Evolutionary conservation across 768 basidiomycete genomes (phyloP).

Genomic region (Auricularia heimuer): DNA sequence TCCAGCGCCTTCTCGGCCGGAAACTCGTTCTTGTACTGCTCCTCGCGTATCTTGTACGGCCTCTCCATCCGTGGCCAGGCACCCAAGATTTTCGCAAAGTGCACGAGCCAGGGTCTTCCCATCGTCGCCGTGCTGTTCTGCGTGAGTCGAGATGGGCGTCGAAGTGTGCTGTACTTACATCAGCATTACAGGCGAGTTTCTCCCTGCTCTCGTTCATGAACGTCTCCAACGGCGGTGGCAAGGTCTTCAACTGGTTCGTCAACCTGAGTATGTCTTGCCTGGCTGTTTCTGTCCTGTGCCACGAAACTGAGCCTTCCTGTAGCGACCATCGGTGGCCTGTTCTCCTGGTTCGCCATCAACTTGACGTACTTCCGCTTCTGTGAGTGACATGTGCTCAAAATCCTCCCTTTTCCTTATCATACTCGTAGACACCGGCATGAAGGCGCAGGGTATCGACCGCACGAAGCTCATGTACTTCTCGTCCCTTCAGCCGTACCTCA

Average conservation of each 20-base stretch:
- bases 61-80: slow-evolving; percentile 28
- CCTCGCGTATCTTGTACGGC: slow-evolving; percentile 25
- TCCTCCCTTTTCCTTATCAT: not conserved
- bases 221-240: slow-evolving; percentile 42
- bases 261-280: not conserved
- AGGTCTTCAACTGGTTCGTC: slow-evolving; percentile 42
- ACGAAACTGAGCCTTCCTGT: slow-evolving; percentile 26
- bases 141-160: not conserved
- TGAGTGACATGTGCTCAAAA: slow-evolving; percentile 22
- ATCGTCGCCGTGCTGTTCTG: slow-evolving; percentile 24
- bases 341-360: slow-evolving; percentile 59
- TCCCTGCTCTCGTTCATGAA: slow-evolving; percentile 54
- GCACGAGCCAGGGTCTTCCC: slow-evolving; percentile 44
- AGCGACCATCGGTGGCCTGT: slow-evolving; percentile 56
- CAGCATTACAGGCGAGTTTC: slow-evolving; percentile 26
- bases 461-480: slow-evolving; percentile 25
- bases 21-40: slow-evolving; percentile 11
- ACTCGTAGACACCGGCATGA: slow-evolving; percentile 11
- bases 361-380: slow-evolving; percentile 66
- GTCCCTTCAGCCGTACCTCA: slow-evolving; percentile 42
- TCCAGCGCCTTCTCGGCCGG: slow-evolving; percentile 23
- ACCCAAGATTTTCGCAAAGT: slow-evolving; percentile 34
- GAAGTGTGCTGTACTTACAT: not conserved
- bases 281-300: not conserved
- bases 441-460: slow-evolving; percentile 35